These are phyloP conservation scores for Kalanchoe fedtschenkoi DNA, from an alignment of 164 flowering plant genomes.

Conservation along the genomic window DNA sequence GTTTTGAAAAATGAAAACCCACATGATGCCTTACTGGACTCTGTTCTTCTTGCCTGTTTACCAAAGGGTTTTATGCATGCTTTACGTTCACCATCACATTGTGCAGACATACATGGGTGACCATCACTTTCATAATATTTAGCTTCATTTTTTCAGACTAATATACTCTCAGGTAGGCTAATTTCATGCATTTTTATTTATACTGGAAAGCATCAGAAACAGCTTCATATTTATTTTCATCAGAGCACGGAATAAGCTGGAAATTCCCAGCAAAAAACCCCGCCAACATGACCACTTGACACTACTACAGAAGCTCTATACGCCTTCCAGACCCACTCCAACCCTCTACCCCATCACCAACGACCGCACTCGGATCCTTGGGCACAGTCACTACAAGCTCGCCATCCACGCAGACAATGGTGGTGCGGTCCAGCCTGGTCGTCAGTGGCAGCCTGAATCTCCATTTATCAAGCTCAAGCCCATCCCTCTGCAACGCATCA, in stretches of 20 bases:
- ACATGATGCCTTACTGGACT: too few relatives aligned
- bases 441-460: slow-evolving; percentile 64
- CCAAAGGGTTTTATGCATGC: too few relatives aligned
- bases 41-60: too few relatives aligned
- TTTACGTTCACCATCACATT: too few relatives aligned
- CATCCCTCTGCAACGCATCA: slow-evolving; percentile 26
- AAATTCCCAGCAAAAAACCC: not conserved
- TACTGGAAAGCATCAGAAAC: too few relatives aligned
- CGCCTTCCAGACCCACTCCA: slow-evolving; percentile 29
- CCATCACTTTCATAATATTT: too few relatives aligned
- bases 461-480: slow-evolving; percentile 75
- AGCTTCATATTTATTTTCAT: too few relatives aligned
- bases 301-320: slow-evolving; percentile 45
- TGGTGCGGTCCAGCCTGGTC: slow-evolving; percentile 65
- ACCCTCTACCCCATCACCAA: slow-evolving; percentile 12
- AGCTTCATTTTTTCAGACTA: too few relatives aligned
- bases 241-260: not conserved
- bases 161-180: not conserved
- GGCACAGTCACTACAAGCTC: slow-evolving; percentile 80
- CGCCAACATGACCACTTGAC: slow-evolving; percentile 1
- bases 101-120: too few relatives aligned
- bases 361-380: slow-evolving; percentile 23
- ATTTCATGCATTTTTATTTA: not conserved
- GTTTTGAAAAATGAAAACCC: too few relatives aligned
- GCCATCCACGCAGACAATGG: slow-evolving; percentile 52